These are phyloP conservation scores for Phytopythium sindhum DNA, from an alignment of 352 stramenopile species.

Conservation along the genomic window DNA sequence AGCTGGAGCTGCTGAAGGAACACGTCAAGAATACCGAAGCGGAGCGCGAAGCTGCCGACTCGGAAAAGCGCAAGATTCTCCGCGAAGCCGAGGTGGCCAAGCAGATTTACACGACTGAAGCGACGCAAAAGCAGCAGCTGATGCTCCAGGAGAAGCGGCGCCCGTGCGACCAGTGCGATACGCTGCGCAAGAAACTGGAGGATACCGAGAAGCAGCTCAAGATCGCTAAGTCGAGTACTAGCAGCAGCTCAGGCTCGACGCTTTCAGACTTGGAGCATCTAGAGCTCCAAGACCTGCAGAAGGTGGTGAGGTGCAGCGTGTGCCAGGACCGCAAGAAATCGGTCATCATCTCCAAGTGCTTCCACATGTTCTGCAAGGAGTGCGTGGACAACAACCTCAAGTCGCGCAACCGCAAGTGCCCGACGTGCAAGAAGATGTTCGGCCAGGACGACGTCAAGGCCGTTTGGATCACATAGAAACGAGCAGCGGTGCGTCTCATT, in stretches of 20 bases:
- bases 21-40: slow-evolving; percentile 49
- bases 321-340: slow-evolving; percentile 84
- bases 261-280: slow-evolving; percentile 74
- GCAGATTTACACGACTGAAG: slow-evolving; percentile 58
- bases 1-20: slow-evolving; percentile 68
- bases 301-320: slow-evolving; percentile 82
- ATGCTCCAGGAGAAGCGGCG: slow-evolving; percentile 51
- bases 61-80: slow-evolving; percentile 52
- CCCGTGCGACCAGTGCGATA: slow-evolving; percentile 57
- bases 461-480: slow-evolving; percentile 77
- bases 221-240: slow-evolving; percentile 23
- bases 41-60: slow-evolving; percentile 47
- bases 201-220: slow-evolving; percentile 42
- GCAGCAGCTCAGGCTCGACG: slow-evolving; percentile 18
- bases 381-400: slow-evolving; percentile 87
- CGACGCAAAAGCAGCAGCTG: slow-evolving; percentile 47
- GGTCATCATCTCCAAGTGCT: slow-evolving; percentile 88
- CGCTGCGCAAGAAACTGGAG: slow-evolving; percentile 47
- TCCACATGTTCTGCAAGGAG: slow-evolving; percentile 88
- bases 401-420: slow-evolving; percentile 87
- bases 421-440: slow-evolving; percentile 91
- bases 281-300: slow-evolving; percentile 79
- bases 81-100: slow-evolving; percentile 62
- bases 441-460: slow-evolving; percentile 85
- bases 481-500: not conserved